phyloP scores from a whole-genome alignment of 192 early-diverging fungal species.

The Coemansia furcata region DNA sequence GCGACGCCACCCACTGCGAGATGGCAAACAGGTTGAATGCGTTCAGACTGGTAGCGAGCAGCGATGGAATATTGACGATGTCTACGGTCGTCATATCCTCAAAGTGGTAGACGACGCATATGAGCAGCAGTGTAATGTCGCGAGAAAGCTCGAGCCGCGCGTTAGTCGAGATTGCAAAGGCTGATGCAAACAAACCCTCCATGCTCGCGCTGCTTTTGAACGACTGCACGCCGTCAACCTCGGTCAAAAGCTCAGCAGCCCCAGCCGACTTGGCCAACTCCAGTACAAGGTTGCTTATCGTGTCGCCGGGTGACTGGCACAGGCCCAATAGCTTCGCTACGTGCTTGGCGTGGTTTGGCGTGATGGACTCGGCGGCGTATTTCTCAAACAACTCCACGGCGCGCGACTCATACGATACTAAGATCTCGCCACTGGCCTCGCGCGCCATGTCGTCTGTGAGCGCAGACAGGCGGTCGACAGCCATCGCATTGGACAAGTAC shows the following conservation, averaged over 20 bases:
- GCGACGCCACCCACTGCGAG: constrained; percentile 37
- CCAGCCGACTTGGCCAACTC: constrained; percentile 22
- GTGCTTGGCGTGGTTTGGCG: constrained; percentile 11
- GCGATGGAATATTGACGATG: constrained; percentile 10
- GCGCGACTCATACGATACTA: constrained; percentile 36
- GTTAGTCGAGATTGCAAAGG: constrained; percentile 21
- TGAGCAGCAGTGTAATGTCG: constrained; percentile 29
- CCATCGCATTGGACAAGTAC: constrained; percentile 14
- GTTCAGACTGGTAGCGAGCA: constrained; percentile 16
- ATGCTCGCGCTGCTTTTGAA: constrained; percentile 43
- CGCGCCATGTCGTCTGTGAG: constrained; percentile 29
- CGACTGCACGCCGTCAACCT: constrained; percentile 7
- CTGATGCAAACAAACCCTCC: constrained; percentile 38
- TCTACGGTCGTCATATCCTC: constrained; percentile 1
- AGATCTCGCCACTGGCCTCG: constrained; percentile 40
- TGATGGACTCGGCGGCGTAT: constrained; percentile 18
- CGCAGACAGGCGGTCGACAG: constrained; percentile 5
- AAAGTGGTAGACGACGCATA: constrained; percentile 20
- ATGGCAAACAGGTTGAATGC: constrained; percentile 25
- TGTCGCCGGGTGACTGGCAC: constrained; percentile 20
- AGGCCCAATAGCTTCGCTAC: constrained; percentile 19
- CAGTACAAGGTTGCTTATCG: constrained; percentile 21
- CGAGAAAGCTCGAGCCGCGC: constrained; percentile 38
- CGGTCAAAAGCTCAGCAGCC: not conserved
- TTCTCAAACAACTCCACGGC: constrained; percentile 45